phyloP scores from a whole-genome alignment of 805 yeast genomes.

The Lachancea fermentati region DNA sequence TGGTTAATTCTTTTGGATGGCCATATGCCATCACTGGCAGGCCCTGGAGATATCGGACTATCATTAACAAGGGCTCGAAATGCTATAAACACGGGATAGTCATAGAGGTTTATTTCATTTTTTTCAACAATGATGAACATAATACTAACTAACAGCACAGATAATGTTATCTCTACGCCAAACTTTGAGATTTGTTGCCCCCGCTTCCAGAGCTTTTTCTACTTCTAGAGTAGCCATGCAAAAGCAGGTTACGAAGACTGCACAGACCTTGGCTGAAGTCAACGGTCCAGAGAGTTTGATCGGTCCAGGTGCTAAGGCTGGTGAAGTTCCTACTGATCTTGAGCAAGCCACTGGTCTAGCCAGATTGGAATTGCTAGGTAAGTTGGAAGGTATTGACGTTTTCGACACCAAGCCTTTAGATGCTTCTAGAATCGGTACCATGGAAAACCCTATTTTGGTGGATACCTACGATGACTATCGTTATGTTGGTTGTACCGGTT shows the following conservation, averaged over 20 bases:
- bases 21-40: neutral
- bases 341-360: conserved; percentile 99
- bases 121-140: no score
- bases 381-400: conserved; percentile 91
- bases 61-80: neutral
- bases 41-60: conserved; percentile 2
- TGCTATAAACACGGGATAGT: no score
- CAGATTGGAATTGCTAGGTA: conserved; percentile 91
- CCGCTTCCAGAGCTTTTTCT: conserved; percentile 32
- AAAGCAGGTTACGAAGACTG: conserved; percentile 48
- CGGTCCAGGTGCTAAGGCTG: conserved; percentile 86
- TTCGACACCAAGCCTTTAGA: conserved; percentile 87
- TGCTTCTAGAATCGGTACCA: conserved; percentile 83
- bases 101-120: no score
- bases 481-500: conserved; percentile 96
- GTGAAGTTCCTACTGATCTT: conserved; percentile 84
- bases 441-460: conserved; percentile 80
- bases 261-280: conserved; percentile 68
- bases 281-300: conserved; percentile 69
- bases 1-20: no score
- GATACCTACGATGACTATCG: conserved; percentile 90
- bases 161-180: conserved; percentile 36
- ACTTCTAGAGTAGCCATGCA: conserved; percentile 29
- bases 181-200: conserved; percentile 27
- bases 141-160: neutral